Conservation (phyloP, 345 rosid genomes). For the Syzygium aromaticum region DNA sequence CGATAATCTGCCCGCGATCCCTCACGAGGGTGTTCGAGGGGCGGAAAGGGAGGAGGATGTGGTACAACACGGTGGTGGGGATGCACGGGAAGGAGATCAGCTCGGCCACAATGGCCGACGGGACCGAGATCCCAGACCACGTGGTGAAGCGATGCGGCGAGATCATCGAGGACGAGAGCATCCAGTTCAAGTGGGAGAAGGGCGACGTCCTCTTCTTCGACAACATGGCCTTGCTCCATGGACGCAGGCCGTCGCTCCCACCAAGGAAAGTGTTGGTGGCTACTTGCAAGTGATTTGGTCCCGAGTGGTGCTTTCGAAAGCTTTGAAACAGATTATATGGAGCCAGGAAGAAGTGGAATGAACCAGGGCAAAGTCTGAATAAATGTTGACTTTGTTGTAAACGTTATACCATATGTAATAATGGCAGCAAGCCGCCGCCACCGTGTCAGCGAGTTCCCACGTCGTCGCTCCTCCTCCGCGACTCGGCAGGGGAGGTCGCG, state of each 20-base stretch:
- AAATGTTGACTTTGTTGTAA: not conserved
- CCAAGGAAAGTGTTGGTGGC: conserved; percentile 53
- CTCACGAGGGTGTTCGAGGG: conserved; percentile 57
- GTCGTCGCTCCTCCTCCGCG: not conserved
- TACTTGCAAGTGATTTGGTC: conserved; percentile 32
- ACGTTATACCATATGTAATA: not conserved
- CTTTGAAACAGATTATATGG: not conserved
- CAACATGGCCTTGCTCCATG: conserved; percentile 57
- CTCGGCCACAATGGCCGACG: conserved; percentile 53
- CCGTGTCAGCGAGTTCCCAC: not conserved
- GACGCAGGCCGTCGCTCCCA: conserved; percentile 52
- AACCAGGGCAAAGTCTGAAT: not conserved
- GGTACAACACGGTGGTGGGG: conserved; percentile 59
- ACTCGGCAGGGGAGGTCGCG: not conserved
- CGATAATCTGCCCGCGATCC: conserved; percentile 19
- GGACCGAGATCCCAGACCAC: conserved; percentile 35
- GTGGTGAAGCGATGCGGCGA: conserved; percentile 46
- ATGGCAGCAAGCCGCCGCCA: not conserved
- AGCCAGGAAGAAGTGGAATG: not conserved
- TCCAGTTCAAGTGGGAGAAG: conserved; percentile 61
- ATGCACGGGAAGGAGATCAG: conserved; percentile 56
- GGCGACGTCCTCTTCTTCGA: conserved; percentile 62
- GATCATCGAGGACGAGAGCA: conserved; percentile 70
- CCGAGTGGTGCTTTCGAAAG: not conserved
- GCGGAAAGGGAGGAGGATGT: conserved; percentile 61